Evolutionary conservation across 2,329 filamentous ascomycete genomes (phyloP), one percentile per base, ranked within the genome.

Genomic region (Arthrobotrys sinensis): DNA sequence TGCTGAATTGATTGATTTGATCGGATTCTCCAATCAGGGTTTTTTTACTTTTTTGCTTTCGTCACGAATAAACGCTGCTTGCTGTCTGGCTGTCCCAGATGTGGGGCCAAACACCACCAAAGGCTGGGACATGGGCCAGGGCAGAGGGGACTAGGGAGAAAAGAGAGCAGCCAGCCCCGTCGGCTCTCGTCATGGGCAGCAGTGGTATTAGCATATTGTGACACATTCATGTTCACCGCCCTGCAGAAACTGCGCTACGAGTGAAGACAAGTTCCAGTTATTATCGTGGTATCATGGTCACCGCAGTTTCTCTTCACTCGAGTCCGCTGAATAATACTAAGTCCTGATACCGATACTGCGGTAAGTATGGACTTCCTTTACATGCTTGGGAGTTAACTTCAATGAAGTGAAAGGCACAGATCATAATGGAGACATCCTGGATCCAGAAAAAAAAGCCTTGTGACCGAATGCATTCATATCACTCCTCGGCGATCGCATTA

Each of bases 101-200:
- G 52, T 38, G 52, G 52, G 52, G 52, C 52, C n/a, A 36, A 34
- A 16, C n/a, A n/a, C n/a, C n/a, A n/a, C n/a, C n/a, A n/a, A n/a
- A n/a, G n/a, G n/a, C n/a, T n/a, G n/a, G n/a, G n/a, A n/a, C 32
- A 24, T 11, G 28, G 32, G 28, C 50, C 24, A n/a, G 28, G 12
- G 34, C 28, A 14, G 12, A 32, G 28, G 14, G 21, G 36, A 28
- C 21, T 16, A 36, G 14, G 16, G 38, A 24, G 52, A 38, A 16
- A 10, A 34, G 12, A 36, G 14, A 48, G 16, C 19, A 38, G 46
- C 57, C 45, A 50, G 40, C 70, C 60, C 52, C 40, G 70, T 55
- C 52, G 24, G 71, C 50, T 55, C 71, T 69, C 71, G 71, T 76
- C 71, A 69, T 68, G 48, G 64, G 6, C 45, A 46, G 24, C 50